Conservation (phyloP, 2,329 filamentous ascomycete species). For the Akanthomyces lecanii region DNA sequence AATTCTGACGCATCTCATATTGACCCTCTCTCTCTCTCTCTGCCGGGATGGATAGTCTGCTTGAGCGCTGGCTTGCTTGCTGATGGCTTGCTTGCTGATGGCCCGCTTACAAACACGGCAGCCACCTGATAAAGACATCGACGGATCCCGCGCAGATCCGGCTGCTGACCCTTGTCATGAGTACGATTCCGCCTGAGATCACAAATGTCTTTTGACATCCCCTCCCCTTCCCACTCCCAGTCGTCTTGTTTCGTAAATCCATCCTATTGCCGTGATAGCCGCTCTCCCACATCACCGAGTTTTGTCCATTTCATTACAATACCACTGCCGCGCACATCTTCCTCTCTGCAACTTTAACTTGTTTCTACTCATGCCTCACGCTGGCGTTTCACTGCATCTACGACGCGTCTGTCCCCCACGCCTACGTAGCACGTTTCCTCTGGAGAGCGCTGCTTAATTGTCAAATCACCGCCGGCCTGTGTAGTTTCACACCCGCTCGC, state of each 20-base stretch:
- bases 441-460: not conserved
- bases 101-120: not conserved
- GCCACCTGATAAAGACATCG: not conserved
- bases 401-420: not conserved
- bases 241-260: slow-evolving; percentile 9
- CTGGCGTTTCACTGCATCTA: too few relatives aligned
- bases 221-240: not conserved
- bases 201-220: not conserved
- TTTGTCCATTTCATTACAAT: not conserved
- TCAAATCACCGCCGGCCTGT: not conserved
- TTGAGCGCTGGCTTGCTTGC: not conserved
- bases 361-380: not conserved
- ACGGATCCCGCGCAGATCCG: slow-evolving; percentile 4
- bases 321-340: not conserved
- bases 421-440: not conserved
- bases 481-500: not conserved
- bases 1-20: slow-evolving; percentile 1
- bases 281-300: not conserved
- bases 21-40: not conserved
- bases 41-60: not conserved
- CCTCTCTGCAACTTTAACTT: not conserved
- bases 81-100: not conserved
- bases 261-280: slow-evolving; percentile 10
- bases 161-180: not conserved
- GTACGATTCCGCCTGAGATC: too few relatives aligned